A percentile compares a stretch with the other conserved stretches of the same genome.
These are phyloP conservation scores for Yamadazyma oceani DNA, from an alignment of 1,139 yeast genomes.

Conservation along the genomic window DNA sequence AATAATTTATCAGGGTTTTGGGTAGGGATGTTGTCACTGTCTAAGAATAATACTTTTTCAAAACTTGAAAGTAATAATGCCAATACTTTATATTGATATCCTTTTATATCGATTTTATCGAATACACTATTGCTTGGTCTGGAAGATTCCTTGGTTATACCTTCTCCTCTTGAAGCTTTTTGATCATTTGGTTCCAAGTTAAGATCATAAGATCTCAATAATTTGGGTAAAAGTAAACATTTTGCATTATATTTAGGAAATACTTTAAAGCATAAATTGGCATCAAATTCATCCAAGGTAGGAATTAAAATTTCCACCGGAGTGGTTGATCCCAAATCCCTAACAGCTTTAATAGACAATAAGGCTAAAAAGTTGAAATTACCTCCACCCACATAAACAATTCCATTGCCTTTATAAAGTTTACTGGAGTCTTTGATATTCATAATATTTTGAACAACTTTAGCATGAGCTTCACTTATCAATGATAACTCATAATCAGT, in stretches of 20 bases:
- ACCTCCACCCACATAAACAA: conserved; percentile 58
- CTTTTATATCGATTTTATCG: conserved; percentile 34
- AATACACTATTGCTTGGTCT: conserved; percentile 14
- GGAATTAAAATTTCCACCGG: conserved; percentile 84
- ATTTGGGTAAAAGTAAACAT: conserved; percentile 46
- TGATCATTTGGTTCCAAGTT: conserved; percentile 39
- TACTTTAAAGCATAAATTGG: conserved; percentile 60
- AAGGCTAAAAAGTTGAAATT: conserved; percentile 71
- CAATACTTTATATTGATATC: conserved; percentile 77
- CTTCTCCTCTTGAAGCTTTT: conserved; percentile 40
- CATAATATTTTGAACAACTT: conserved; percentile 53
- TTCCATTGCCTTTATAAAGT: conserved; percentile 66
- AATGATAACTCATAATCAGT: conserved; percentile 35
- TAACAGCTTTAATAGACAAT: conserved; percentile 61
- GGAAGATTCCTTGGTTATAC: too few species aligned
- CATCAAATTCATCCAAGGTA: conserved; percentile 65
- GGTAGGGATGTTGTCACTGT: conserved; percentile 74
- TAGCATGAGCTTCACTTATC: conserved; percentile 52
- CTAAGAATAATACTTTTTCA: conserved; percentile 72
- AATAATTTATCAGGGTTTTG: conserved; percentile 50
- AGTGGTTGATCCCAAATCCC: conserved; percentile 60
- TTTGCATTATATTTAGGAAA: conserved; percentile 69
- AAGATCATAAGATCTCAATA: conserved; percentile 39
- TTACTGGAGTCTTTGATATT: conserved; percentile 33
- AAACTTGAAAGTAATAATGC: conserved; percentile 75